Conservation (phyloP, 805 yeast genomes). For the Wickerhamiella musiphila region DNA sequence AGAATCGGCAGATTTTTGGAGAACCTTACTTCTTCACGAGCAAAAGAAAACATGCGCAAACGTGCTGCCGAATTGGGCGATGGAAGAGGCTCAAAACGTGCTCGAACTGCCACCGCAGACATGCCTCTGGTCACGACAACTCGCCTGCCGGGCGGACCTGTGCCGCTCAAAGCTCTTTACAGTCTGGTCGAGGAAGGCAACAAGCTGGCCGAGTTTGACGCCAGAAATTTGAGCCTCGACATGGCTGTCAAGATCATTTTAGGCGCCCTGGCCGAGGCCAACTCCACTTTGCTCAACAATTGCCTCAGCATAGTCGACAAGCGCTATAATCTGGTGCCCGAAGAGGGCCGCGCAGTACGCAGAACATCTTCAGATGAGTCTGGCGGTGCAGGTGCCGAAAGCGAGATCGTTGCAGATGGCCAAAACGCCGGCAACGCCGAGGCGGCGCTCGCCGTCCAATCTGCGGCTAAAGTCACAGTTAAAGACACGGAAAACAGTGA, state of each 20-base stretch:
- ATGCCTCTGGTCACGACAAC: slow-evolving; percentile 9
- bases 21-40: slow-evolving; percentile 17
- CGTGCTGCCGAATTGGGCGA: slow-evolving; percentile 20
- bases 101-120: slow-evolving; percentile 9
- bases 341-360: background rate
- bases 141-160: slow-evolving; percentile 11
- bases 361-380: slow-evolving; percentile 4
- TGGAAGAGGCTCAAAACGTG: slow-evolving; percentile 15
- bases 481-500: background rate
- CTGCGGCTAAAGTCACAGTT: background rate
- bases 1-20: slow-evolving; percentile 18
- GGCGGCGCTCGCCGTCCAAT: background rate
- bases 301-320: slow-evolving; percentile 55
- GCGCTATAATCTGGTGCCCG: slow-evolving; percentile 29
- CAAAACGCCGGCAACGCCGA: background rate
- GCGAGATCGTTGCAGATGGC: background rate
- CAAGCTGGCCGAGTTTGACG: slow-evolving; percentile 50
- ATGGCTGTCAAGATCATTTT: slow-evolving; percentile 47
- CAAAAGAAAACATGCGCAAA: slow-evolving; percentile 17
- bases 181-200: slow-evolving; percentile 45
- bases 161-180: slow-evolving; percentile 43
- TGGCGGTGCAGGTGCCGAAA: background rate
- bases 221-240: slow-evolving; percentile 47
- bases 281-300: slow-evolving; percentile 34
- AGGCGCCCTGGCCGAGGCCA: slow-evolving; percentile 43